Evolutionary conservation across 495 filamentous ascomycete genomes (phyloP).

Genomic region (Aspergillus saccharolyticus): DNA sequence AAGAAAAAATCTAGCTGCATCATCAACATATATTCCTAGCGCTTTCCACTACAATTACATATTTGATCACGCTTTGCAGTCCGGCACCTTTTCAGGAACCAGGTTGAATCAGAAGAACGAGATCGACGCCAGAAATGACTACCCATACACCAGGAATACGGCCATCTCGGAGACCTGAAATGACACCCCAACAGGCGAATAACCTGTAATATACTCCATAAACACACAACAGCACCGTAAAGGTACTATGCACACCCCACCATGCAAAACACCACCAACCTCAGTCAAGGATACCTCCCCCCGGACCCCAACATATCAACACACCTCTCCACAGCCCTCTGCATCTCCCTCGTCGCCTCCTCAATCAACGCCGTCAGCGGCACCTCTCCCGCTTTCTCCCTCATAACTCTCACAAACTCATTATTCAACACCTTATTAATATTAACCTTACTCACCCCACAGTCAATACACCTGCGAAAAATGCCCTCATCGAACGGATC

Average conservation of each 20-base stretch:
- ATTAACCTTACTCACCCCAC: constrained; percentile 73
- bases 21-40: not conserved
- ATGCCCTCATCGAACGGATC: constrained; percentile 69
- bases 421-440: constrained; percentile 80
- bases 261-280: too few species aligned
- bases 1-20: not conserved
- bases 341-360: constrained; percentile 66
- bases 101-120: too few species aligned
- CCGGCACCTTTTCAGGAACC: too few species aligned
- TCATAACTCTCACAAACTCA: constrained; percentile 59
- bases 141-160: too few species aligned
- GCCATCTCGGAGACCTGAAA: too few species aligned
- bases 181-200: too few species aligned
- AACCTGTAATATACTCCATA: too few species aligned
- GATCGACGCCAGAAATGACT: too few species aligned
- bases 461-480: constrained; percentile 61
- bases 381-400: constrained; percentile 60
- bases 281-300: constrained; percentile 46
- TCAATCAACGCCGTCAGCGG: constrained; percentile 68
- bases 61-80: too few species aligned
- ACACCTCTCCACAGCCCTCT: constrained; percentile 67
- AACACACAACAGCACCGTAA: too few species aligned
- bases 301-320: constrained; percentile 67
- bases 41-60: too few species aligned
- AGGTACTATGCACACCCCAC: too few species aligned